Base-by-base conservation (phyloP, 306 rosid genomes). In the Vicia faba region DNA sequence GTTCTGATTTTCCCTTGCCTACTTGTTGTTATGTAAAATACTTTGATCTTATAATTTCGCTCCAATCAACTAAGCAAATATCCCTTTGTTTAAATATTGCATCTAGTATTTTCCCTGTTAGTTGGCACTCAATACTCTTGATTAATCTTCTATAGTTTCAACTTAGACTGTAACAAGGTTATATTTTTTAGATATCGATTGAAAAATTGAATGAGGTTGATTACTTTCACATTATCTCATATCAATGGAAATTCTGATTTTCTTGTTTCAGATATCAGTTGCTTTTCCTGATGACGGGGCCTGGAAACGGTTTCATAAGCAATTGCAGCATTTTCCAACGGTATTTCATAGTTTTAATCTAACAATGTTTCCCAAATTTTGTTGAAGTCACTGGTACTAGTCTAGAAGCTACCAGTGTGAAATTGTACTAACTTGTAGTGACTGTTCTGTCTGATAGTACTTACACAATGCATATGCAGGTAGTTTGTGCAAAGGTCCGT, bases 201-300 rank as follows among this genome's bases (percentile, higher is more conserved):
- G 28, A 71, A 62, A 61, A 46, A 59, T 55, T 31, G 35, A 64
- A 74, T 29, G 16, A 48, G 61, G 59, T 20, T 15, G 4, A 23
- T 60, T 48, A 45, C 26, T 62, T 71, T 63, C 15, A 13, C 15
- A 12, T 16, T 62, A 55, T 77, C 49, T 70, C 49, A 49, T 46
- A 35, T 81, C 29, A 33, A 8, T 43, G 39, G 36, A 59, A 44
- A 25, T 69, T 69, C 8, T 72, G 72, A 8, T 29, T 28, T 68
- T 73, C 44, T 43, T 49, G 50, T 64, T 64, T 46, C 87, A 93
- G 99, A 84, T 93, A 73, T 71, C 99, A 49, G 79, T 93, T 77
- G 91, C 95, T 65, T 93, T 93, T 86, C 99, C 99, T 8, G 99
- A 93, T 71, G 99, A 93, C 66, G 99, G 99, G 57, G 97, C 99